Base-by-base conservation (phyloP, 2,329 filamentous ascomycete genomes). In the Diaporthe humulicola region DNA sequence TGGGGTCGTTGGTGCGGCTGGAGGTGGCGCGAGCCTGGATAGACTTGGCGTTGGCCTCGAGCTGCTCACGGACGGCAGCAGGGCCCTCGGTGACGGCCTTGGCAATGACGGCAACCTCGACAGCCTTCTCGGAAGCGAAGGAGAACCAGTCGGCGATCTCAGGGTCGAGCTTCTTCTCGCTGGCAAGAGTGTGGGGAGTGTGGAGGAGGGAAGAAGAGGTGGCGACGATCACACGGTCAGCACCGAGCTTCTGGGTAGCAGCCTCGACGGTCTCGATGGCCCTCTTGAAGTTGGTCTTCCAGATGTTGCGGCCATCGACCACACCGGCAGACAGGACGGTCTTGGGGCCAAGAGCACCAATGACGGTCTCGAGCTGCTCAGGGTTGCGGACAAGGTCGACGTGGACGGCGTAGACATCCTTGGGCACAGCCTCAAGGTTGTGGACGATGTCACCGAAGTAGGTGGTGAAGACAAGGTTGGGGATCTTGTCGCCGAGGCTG, bases 401-500 rank as follows among this genome's bases (percentile, higher is more conserved):
- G 90, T 99, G 97, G 80, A 99, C 90, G 82, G 90, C 96, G 85
- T 97, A 91, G 83, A 98, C 87, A 82, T 91, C 91, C 85, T 93
- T 91, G 83, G 95, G 91, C 81, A 99, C 87, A 79, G 95, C 92
- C 83, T 98, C 95, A 80, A 98, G 92, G 93, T 99, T 99, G 94
- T 99, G 97, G 82, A 98, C 95, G 79, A 99, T 95, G 87, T 99
- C 97, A 89, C 97, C 97, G 84, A 99, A 99, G 92, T 98, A 99
- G 83, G 97, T 98, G 85, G 97, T 94, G 82, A 99, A 91, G 81
- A 97, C 91, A 75, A 98, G 87, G 86, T 96, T 93, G 83, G 97
- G 96, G 83, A 96, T 94, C 86, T 93, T 93, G 88, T 89, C 90
- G 83, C 94, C 95, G 75, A 95, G 90, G 82, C 88, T 87, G 80